These are phyloP conservation scores for Rosa rugosa DNA, from an alignment of 306 rosid genomes.

Conservation along the genomic window DNA sequence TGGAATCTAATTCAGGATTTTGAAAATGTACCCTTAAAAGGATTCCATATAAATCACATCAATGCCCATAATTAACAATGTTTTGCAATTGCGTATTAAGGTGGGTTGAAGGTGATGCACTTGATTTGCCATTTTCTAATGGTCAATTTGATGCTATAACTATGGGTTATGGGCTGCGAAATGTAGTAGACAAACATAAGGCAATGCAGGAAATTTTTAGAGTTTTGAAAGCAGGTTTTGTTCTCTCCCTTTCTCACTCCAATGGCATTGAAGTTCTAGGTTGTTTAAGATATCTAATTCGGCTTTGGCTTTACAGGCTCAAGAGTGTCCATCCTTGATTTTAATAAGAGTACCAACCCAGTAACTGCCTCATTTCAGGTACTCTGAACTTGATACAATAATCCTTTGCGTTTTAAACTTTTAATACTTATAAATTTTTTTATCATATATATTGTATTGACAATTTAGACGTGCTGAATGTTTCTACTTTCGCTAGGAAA, in stretches of 20 bases:
- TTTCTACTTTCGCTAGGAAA: constrained; percentile 54
- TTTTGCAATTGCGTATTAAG: constrained; percentile 40
- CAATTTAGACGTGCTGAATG: constrained; percentile 2
- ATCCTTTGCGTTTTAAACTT: not conserved
- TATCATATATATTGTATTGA: not conserved
- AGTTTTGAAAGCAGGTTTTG: constrained; percentile 69
- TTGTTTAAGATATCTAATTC: constrained; percentile 18
- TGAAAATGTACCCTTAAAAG: not conserved
- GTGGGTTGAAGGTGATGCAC: constrained; percentile 97
- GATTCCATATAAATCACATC: constrained; percentile 6
- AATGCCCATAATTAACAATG: constrained; percentile 4
- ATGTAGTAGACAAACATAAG: constrained; percentile 66
- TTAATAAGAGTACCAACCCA: constrained; percentile 63
- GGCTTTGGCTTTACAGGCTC: constrained; percentile 54
- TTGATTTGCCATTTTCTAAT: constrained; percentile 74
- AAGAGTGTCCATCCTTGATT: constrained; percentile 69
- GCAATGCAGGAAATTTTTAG: constrained; percentile 74
- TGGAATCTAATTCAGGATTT: not conserved
- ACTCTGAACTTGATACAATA: constrained; percentile 16
- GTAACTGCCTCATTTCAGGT: constrained; percentile 60
- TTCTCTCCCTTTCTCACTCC: constrained; percentile 16
- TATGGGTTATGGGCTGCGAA: constrained; percentile 90
- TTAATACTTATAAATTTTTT: not conserved
- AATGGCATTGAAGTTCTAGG: constrained; percentile 14
- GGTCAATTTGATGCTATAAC: constrained; percentile 78